Evolutionary conservation across 2,329 filamentous ascomycete species (phyloP).

Genomic region (Hymenoscyphus fructigenus): DNA sequence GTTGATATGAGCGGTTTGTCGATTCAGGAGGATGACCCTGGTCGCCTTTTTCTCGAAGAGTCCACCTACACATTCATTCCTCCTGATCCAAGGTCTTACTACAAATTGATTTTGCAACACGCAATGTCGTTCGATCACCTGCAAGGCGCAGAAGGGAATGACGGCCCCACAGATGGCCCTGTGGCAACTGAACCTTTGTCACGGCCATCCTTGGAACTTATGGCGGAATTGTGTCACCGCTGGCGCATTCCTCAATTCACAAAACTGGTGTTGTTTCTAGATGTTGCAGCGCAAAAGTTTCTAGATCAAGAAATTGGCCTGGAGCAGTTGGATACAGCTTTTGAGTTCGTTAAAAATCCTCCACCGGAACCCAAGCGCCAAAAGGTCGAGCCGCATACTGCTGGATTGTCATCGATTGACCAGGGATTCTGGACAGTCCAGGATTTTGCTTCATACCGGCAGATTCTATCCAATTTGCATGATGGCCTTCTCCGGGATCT

Average conservation of each 20-base stretch:
- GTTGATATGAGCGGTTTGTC: slow-evolving; percentile 36
- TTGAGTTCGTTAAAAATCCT: slow-evolving; percentile 76
- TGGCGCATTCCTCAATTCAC: slow-evolving; percentile 89
- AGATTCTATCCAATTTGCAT: slow-evolving; percentile 71
- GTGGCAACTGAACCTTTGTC: slow-evolving; percentile 54
- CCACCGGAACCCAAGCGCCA: slow-evolving; percentile 58
- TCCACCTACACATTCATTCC: slow-evolving; percentile 87
- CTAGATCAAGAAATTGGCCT: slow-evolving; percentile 78
- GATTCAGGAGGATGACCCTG: slow-evolving; percentile 32
- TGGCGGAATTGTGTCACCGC: slow-evolving; percentile 80
- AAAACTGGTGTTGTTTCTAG: slow-evolving; percentile 75
- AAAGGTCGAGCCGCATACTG: slow-evolving; percentile 35
- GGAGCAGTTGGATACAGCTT: slow-evolving; percentile 79
- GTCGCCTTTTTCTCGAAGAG: slow-evolving; percentile 48
- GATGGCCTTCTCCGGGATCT: slow-evolving; percentile 83
- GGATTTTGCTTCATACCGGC: slow-evolving; percentile 71
- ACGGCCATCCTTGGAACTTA: slow-evolving; percentile 74
- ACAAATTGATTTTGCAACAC: slow-evolving; percentile 77
- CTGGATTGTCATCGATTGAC: slow-evolving; percentile 55
- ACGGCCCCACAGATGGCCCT: slow-evolving; percentile 38
- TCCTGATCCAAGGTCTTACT: slow-evolving; percentile 76
- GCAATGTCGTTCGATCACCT: slow-evolving; percentile 66
- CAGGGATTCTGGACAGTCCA: slow-evolving; percentile 65
- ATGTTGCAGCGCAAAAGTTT: slow-evolving; percentile 83
- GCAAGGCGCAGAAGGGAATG: slow-evolving; percentile 50